These are phyloP conservation scores for Malania oleifera DNA, from an alignment of 164 flowering plant genomes.

Conservation along the genomic window DNA sequence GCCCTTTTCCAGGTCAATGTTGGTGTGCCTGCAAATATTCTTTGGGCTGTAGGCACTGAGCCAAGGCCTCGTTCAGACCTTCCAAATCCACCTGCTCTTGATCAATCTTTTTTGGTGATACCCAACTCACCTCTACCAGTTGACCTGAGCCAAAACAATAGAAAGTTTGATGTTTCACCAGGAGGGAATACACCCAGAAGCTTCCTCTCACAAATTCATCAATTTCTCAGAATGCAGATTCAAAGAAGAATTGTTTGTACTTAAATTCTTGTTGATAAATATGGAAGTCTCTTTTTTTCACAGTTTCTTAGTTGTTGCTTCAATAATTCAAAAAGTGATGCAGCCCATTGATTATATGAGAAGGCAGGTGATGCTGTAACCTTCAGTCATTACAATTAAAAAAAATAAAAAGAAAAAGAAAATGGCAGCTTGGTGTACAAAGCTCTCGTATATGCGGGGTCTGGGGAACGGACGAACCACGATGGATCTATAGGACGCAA, in stretches of 20 bases:
- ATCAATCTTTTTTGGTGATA: constrained; percentile 33
- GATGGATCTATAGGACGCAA: too few species aligned
- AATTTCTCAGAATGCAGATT: constrained; percentile 2
- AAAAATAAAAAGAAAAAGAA: too few species aligned
- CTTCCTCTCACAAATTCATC: constrained; percentile 3
- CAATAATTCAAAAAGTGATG: too few species aligned
- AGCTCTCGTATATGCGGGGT: too few species aligned
- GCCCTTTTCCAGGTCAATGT: constrained; percentile 27
- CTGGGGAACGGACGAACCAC: too few species aligned
- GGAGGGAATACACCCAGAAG: neutral
- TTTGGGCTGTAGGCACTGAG: constrained; percentile 31
- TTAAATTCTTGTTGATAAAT: too few species aligned
- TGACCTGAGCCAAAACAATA: neutral
- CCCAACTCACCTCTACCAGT: constrained; percentile 14
- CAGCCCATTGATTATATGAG: too few species aligned
- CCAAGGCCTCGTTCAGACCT: constrained; percentile 10
- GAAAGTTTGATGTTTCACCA: constrained; percentile 2
- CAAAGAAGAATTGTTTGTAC: neutral
- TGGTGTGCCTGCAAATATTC: constrained; percentile 22
- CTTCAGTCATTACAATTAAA: too few species aligned
- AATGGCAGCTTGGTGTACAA: too few species aligned
- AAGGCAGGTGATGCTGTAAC: too few species aligned
- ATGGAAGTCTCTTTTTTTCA: too few species aligned
- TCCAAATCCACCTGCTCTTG: constrained; percentile 3
- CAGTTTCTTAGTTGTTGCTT: too few species aligned